Base-by-base conservation (phyloP, 371 early-diverging fungal genomes). In the Lichtheimia ornata region DNA sequence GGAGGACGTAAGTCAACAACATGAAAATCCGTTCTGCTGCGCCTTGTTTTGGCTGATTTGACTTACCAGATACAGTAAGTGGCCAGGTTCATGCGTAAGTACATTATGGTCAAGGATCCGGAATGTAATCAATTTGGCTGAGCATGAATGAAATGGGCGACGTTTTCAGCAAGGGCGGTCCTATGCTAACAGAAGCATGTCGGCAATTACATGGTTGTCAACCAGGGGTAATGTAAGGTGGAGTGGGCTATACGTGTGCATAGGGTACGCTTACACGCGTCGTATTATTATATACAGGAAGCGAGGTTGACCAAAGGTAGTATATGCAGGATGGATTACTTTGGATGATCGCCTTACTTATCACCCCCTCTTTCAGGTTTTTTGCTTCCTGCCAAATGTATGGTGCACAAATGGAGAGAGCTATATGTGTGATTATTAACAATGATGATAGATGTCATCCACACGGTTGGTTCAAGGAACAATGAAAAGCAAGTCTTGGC, bases 41-140 rank as follows among this genome's bases (percentile, higher is more conserved):
- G 11, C 22, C 22, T 3, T 11, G n/a, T 47, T 47, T 22, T 22
- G 47, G 5, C 47, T 47, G 15, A 24, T 11, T 12, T 7, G 3
- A 12, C n/a, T 58, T 27, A 50, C 4, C 18, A 22, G n/a, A 27
- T 22, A n/a, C 50, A 78, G 95, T 94, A 20, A 93, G 94, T 64
- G 94, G 94, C 0, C 93, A 93, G 0, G 94, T 95, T 71, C 95
- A 95, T 72, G 67, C 78, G 64, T 79, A 56, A 61, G 58, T 49
- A 47, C 14, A 18, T 17, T 17, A 47, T 47, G 47, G 17, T 13
- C 47, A 22, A 47, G 47, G n/a, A 47, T 17, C 6, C 17, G 1
- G 12, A 2, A 47, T 17, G 20, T 14, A 47, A 47, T 2, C 47
- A 47, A 47, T 47, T 2, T 11, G n/a, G 17, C 22, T 22, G 17